Conservation (phyloP, 306 rosid species). For the Quercus mongolica region DNA sequence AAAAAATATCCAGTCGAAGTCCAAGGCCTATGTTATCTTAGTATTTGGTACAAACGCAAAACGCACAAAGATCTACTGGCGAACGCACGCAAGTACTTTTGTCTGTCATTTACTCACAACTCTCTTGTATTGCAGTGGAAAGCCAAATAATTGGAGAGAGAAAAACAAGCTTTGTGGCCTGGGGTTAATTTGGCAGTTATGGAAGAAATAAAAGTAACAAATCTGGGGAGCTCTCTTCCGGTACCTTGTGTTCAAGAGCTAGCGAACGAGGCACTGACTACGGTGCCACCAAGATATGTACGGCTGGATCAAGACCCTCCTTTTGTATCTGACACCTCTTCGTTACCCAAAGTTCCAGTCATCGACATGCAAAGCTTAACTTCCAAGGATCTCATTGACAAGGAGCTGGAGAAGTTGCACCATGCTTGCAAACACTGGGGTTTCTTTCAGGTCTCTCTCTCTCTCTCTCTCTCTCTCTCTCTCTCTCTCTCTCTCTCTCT, state of each 20-base stretch:
- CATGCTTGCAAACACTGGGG: constrained; percentile 56
- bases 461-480: no score
- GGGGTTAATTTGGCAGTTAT: neutral
- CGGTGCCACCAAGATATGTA: neutral
- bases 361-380: constrained; percentile 7
- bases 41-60: no score
- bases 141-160: no score
- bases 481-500: neutral
- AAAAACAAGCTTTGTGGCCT: no score
- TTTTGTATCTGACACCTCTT: neutral
- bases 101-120: no score
- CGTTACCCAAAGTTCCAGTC: neutral
- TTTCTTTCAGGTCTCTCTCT: constrained; percentile 38
- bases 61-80: no score
- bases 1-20: no score
- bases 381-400: constrained; percentile 1
- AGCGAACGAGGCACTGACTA: neutral
- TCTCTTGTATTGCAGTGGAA: no score
- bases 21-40: no score
- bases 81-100: no score
- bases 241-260: constrained; percentile 5
- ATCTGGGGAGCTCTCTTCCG: neutral
- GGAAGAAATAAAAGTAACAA: neutral
- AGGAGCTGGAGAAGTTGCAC: constrained; percentile 34
- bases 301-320: constrained; percentile 3